Base-by-base conservation (phyloP, 73 alveolate genomes). In the Loxodes magnus region DNA sequence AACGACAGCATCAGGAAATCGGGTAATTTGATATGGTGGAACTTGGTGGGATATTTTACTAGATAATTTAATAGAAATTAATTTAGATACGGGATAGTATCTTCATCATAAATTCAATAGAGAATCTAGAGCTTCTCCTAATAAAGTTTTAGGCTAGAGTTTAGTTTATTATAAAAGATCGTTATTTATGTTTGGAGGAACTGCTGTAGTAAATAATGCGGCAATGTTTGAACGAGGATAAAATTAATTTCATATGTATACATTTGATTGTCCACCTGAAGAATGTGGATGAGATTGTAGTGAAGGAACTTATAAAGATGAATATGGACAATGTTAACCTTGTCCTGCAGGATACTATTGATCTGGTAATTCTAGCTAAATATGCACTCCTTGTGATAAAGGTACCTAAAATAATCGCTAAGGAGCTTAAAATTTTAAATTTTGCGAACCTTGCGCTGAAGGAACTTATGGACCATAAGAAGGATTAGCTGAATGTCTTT, bases 371-470 rank as follows among this genome's bases (percentile, higher is more conserved):
- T n/a, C 6, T 0, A 1, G 59, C 43, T 41, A 10, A 12, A 9
- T 1, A 16, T 25, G 39, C 16, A 1, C 27, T 37, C 59, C 0
- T 9, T 16, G 46, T n/a, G 5, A 17, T 21, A 17, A 14, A 21
- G 59, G 59, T 25, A 22, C 59, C 15, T 46, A 21, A 25, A 46
- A 46, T 24, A 12, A 12, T 1, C 22, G 2, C 1, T 25, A 9
- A 21, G 59, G 53, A 1, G 7, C 50, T 21, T 25, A 12, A 10
- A 10, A 20, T 0, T 7, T 22, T 2, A 21, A 23, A 24, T 20
- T 25, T 25, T 46, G 59, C 60, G 9, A n/a, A 25, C 59, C 59
- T 10, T 46, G 59, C 2, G n/a, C 51, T 1, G 59, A 9, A 0
- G 59, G 59, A 10, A 10, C 7, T n/a, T 46, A n/a, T 23, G 27